These are phyloP conservation scores for Bolboschoenus planiculmis DNA, from an alignment of 176 grass and related monocot species.

Conservation along the genomic window DNA sequence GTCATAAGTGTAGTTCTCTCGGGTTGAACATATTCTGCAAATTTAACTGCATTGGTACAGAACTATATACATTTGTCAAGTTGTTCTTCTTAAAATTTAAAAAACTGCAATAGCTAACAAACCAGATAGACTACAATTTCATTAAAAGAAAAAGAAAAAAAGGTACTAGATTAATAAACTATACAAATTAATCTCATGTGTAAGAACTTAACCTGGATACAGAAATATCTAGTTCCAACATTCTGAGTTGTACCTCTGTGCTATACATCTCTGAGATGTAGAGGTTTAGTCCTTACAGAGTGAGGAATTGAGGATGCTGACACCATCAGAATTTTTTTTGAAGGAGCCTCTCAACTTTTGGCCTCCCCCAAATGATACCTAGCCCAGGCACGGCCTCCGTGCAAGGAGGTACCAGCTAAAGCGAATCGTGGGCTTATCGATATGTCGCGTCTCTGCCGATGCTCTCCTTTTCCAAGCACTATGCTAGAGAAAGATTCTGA, in stretches of 20 bases:
- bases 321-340: constrained; percentile 31
- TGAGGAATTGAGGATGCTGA: neutral
- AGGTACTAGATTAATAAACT: neutral
- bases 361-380: constrained; percentile 80
- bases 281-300: neutral
- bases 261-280: neutral
- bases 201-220: neutral
- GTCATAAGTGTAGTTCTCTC: neutral
- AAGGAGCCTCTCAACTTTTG: constrained; percentile 20
- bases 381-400: constrained; percentile 31
- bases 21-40: neutral
- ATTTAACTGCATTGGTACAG: neutral
- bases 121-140: neutral
- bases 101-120: neutral
- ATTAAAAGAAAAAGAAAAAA: neutral
- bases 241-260: neutral
- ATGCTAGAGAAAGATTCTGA: constrained; percentile 49
- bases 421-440: constrained; percentile 27
- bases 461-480: constrained; percentile 57
- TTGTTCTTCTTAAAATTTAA: neutral
- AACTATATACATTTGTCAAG: neutral
- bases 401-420: constrained; percentile 6
- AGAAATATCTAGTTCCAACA: neutral
- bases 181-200: neutral
- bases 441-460: constrained; percentile 36